A percentile compares a stretch with the other conserved stretches of the same genome.
These are phyloP conservation scores for Fusarium pseudocircinatum DNA, from an alignment of 2,329 filamentous ascomycete species.

Conservation along the genomic window DNA sequence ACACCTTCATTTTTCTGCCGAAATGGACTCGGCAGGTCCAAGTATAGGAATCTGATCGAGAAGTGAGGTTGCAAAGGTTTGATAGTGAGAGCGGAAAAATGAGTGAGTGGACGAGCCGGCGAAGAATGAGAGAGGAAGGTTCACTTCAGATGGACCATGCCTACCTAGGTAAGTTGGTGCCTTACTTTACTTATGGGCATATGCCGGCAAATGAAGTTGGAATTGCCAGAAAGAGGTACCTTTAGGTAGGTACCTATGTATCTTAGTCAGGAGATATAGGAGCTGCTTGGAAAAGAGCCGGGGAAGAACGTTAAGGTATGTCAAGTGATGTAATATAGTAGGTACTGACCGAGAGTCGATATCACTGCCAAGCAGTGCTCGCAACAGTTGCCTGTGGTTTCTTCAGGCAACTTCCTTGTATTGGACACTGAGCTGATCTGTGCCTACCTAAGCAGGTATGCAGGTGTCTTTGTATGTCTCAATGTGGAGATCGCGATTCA, in stretches of 20 bases:
- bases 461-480: background rate
- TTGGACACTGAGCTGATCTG: background rate
- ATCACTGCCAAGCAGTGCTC: constrained; percentile 10
- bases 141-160: background rate
- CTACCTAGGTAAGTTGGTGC: background rate
- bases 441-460: background rate
- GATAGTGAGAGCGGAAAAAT: background rate
- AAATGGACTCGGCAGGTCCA: constrained; percentile 5
- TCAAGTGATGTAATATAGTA: background rate
- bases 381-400: background rate
- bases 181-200: background rate
- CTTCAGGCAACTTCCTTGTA: background rate
- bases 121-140: background rate
- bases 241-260: background rate
- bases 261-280: background rate
- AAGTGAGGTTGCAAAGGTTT: background rate
- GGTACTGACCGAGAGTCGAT: background rate
- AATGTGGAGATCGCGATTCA: background rate
- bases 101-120: background rate
- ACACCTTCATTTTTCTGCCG: constrained; percentile 2
- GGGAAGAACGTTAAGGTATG: background rate
- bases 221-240: background rate
- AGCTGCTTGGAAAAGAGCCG: background rate
- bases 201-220: background rate
- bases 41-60: background rate